These are phyloP conservation scores for Epithemia pelagica DNA, from an alignment of 108 stramenopile genomes.

Conservation along the genomic window DNA sequence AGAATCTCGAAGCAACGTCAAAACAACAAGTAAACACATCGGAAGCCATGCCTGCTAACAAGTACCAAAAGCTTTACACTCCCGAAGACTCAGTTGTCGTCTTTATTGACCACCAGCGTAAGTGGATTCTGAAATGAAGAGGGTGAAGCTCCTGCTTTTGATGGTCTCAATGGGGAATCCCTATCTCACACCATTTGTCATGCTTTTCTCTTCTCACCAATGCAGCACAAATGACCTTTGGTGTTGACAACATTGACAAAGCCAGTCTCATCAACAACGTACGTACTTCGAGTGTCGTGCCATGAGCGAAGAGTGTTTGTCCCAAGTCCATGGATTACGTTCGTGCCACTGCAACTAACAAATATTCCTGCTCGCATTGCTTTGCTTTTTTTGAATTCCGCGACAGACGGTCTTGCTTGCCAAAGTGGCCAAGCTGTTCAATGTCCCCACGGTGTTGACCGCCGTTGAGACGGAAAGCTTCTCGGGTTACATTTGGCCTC, in stretches of 20 bases:
- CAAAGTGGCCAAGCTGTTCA: neutral
- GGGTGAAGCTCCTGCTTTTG: too few species aligned
- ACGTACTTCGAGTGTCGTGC: neutral
- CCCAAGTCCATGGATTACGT: neutral
- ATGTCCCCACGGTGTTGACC: slow-evolving; percentile 3
- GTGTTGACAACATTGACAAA: slow-evolving; percentile 7
- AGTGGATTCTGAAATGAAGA: too few species aligned
- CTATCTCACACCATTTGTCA: too few species aligned
- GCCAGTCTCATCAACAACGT: neutral
- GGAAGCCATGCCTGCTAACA: slow-evolving; percentile 3
- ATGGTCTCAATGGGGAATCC: too few species aligned
- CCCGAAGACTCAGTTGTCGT: slow-evolving; percentile 2
- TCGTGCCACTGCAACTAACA: too few species aligned
- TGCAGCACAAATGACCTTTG: slow-evolving; percentile 4
- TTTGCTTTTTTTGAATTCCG: neutral
- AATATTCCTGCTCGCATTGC: neutral
- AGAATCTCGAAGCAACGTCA: too few species aligned
- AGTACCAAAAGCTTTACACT: neutral
- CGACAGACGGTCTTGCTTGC: neutral
- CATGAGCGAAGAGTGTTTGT: neutral
- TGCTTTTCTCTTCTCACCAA: too few species aligned
- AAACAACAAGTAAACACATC: too few species aligned
- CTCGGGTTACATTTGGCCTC: slow-evolving; percentile 3
- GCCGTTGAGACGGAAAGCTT: neutral
- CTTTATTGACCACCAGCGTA: slow-evolving; percentile 7